Evolutionary conservation across 495 filamentous ascomycete genomes (phyloP).

Genomic region (Aspergillus homomorphus): DNA sequence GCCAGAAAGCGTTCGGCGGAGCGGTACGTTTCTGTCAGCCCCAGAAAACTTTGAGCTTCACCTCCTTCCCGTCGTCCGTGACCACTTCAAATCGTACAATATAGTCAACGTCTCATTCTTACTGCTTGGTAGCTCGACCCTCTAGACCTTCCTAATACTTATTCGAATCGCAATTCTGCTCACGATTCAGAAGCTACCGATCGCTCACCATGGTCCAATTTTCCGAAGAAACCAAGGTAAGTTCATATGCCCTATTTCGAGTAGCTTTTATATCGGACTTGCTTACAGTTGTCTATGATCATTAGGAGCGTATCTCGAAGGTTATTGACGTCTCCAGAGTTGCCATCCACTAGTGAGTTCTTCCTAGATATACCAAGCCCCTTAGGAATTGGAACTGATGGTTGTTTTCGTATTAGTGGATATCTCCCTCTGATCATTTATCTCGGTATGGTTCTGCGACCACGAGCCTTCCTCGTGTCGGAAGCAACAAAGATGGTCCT

Average conservation of each 20-base stretch:
- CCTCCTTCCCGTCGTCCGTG: constrained; percentile 16
- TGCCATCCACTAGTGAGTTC: constrained; percentile 87
- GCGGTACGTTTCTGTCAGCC: constrained; percentile 16
- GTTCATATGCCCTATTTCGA: background rate
- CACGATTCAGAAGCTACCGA: background rate
- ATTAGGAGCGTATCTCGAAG: constrained; percentile 91
- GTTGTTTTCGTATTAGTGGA: constrained; percentile 56
- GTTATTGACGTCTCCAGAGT: constrained; percentile 91
- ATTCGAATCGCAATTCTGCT: background rate
- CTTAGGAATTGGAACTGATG: constrained; percentile 32
- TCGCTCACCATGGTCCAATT: constrained; percentile 69
- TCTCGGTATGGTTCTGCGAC: constrained; percentile 64
- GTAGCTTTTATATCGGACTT: background rate
- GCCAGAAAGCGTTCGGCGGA: constrained; percentile 10
- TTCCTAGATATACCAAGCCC: constrained; percentile 3
- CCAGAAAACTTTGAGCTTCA: constrained; percentile 36
- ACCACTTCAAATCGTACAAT: constrained; percentile 2
- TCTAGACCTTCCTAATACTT: background rate
- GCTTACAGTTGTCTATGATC: constrained; percentile 9
- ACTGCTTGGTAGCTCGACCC: background rate
- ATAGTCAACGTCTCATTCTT: background rate
- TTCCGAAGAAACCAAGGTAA: constrained; percentile 95
- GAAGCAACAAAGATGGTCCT: background rate
- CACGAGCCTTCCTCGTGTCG: background rate
- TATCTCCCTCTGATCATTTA: constrained; percentile 97